phyloP scores from a whole-genome alignment of 352 stramenopile species.

The Achlya hypogyna region DNA sequence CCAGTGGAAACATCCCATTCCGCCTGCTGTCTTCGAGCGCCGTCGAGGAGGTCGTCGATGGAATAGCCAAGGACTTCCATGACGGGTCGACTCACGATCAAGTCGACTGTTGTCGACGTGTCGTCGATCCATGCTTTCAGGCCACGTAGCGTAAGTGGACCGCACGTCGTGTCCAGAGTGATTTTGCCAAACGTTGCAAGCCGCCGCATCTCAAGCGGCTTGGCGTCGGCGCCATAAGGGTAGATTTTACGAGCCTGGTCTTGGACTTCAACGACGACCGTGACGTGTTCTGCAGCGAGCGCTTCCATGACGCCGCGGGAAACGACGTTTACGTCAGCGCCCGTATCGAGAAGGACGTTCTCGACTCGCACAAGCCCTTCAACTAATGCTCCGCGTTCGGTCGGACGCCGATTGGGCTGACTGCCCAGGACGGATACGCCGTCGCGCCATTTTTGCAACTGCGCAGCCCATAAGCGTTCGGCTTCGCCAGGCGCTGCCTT shows the following conservation, averaged over 20 bases:
- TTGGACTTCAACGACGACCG: background rate
- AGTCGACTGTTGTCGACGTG: background rate
- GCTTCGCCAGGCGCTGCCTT: slow-evolving; percentile 3
- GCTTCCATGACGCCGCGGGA: background rate
- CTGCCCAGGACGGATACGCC: background rate
- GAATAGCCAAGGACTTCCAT: slow-evolving; percentile 14
- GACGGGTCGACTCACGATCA: background rate
- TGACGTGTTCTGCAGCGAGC: background rate
- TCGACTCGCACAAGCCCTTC: background rate
- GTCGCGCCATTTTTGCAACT: background rate
- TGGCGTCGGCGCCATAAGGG: background rate
- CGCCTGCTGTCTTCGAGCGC: background rate
- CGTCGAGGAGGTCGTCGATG: slow-evolving; percentile 5
- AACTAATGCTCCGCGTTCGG: background rate
- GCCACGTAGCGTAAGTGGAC: background rate
- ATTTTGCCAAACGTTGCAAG: background rate
- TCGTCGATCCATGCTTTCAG: slow-evolving; percentile 7
- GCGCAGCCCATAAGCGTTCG: background rate
- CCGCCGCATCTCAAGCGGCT: background rate
- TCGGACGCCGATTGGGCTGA: background rate
- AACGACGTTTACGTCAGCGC: slow-evolving; percentile 3
- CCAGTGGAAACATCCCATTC: slow-evolving; percentile 4
- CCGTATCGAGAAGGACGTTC: slow-evolving; percentile 1
- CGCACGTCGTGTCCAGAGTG: slow-evolving; percentile 5
- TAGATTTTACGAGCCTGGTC: background rate